Evolutionary conservation across 768 basidiomycete genomes (phyloP).

Genomic region (Tulasnella sp.): DNA sequence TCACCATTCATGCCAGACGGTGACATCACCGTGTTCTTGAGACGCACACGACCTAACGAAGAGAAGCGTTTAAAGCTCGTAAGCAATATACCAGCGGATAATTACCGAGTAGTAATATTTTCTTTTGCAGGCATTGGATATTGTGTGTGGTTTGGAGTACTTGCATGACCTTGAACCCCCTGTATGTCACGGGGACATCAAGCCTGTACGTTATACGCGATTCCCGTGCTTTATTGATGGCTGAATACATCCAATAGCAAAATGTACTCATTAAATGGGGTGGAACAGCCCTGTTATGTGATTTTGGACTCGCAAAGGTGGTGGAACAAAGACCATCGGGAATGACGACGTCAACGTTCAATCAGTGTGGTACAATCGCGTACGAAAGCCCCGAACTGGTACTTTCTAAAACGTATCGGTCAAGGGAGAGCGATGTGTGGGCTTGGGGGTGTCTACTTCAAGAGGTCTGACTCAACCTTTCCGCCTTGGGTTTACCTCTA

Average conservation of each 20-base stretch:
- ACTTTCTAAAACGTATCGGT: not conserved
- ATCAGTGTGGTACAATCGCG: not conserved
- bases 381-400: not conserved
- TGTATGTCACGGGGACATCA: not conserved
- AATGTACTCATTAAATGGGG: not conserved
- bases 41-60: no score
- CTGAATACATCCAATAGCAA: not conserved
- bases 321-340: not conserved
- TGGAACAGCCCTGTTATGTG: not conserved
- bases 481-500: not conserved
- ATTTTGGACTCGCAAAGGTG: not conserved
- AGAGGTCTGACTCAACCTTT: not conserved
- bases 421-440: not conserved
- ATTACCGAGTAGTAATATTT: no score
- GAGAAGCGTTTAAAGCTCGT: no score
- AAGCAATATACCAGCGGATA: no score
- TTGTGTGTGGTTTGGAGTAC: not conserved
- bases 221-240: not conserved
- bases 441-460: not conserved
- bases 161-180: not conserved
- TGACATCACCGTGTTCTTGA: no score
- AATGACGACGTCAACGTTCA: not conserved
- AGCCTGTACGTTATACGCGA: not conserved
- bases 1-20: no score
- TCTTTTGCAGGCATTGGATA: not conserved